Evolutionary conservation across 2,329 filamentous ascomycete genomes (phyloP).

Genomic region (Torrubiella hemipterigena): DNA sequence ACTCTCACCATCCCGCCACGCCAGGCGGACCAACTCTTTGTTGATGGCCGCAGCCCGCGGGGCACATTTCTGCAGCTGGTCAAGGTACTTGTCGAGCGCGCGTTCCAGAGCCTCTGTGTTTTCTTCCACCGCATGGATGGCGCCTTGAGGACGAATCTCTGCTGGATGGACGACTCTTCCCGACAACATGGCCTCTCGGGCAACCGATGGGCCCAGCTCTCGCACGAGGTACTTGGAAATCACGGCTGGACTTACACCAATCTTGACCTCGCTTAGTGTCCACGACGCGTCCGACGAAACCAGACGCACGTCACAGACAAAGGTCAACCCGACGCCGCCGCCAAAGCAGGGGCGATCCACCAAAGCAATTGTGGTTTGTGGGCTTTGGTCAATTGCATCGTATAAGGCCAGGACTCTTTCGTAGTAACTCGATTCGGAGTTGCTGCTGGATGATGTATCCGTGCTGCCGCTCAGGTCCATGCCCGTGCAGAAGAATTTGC

Average conservation of each 20-base stretch:
- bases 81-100: slow-evolving; percentile 13
- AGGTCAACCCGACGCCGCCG: slow-evolving; percentile 29
- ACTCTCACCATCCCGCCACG: slow-evolving; percentile 10
- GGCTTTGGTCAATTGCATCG: slow-evolving; percentile 22
- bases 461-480: background rate
- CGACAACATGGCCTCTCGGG: slow-evolving; percentile 24
- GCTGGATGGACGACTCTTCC: slow-evolving; percentile 14
- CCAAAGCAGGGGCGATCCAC: slow-evolving; percentile 30
- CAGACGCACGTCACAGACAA: slow-evolving; percentile 27
- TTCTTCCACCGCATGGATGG: slow-evolving; percentile 11
- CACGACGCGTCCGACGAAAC: slow-evolving; percentile 9
- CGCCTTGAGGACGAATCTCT: slow-evolving; percentile 12
- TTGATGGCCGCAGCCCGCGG: slow-evolving; percentile 18
- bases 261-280: slow-evolving; percentile 26
- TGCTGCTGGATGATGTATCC: background rate
- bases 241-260: slow-evolving; percentile 22
- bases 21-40: slow-evolving; percentile 18
- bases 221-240: slow-evolving; percentile 26
- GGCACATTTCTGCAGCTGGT: slow-evolving; percentile 12
- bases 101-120: background rate
- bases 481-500: slow-evolving; percentile 14
- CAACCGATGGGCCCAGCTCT: slow-evolving; percentile 23
- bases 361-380: slow-evolving; percentile 27
- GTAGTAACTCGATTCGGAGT: slow-evolving; percentile 8
- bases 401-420: slow-evolving; percentile 16